phyloP scores from a whole-genome alignment of 305 asterid genomes.

The Solanum hybrid region DNA sequence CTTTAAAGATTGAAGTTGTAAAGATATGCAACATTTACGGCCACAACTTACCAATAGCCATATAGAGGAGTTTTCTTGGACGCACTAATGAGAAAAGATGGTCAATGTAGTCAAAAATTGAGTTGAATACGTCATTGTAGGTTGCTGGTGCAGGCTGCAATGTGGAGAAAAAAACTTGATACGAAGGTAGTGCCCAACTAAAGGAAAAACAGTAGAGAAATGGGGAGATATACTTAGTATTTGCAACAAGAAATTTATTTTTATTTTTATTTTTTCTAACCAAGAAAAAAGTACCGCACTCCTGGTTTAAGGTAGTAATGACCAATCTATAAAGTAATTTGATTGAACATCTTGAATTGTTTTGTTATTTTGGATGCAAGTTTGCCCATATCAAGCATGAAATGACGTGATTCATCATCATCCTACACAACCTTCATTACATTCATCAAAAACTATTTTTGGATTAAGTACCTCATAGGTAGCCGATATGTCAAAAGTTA shows the following conservation, averaged over 20 bases:
- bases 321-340: not conserved
- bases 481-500: not conserved
- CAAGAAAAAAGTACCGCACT: not conserved
- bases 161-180: slow-evolving; percentile 12
- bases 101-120: slow-evolving; percentile 85
- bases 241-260: not conserved
- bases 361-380: not conserved
- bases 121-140: slow-evolving; percentile 71
- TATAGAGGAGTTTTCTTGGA: slow-evolving; percentile 85
- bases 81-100: slow-evolving; percentile 76
- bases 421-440: not conserved
- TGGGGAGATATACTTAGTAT: not conserved
- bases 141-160: slow-evolving; percentile 85
- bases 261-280: not conserved
- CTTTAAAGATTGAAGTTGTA: not conserved
- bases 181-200: not conserved
- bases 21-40: not conserved
- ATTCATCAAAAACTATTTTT: not conserved
- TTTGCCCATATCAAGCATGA: not conserved
- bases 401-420: not conserved
- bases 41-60: slow-evolving; percentile 79
- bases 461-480: not conserved
- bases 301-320: not conserved
- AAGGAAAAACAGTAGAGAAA: not conserved
- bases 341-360: not conserved